Evolutionary conservation across 345 rosid species (phyloP).

Genomic region (Lenwebbia sp.): DNA sequence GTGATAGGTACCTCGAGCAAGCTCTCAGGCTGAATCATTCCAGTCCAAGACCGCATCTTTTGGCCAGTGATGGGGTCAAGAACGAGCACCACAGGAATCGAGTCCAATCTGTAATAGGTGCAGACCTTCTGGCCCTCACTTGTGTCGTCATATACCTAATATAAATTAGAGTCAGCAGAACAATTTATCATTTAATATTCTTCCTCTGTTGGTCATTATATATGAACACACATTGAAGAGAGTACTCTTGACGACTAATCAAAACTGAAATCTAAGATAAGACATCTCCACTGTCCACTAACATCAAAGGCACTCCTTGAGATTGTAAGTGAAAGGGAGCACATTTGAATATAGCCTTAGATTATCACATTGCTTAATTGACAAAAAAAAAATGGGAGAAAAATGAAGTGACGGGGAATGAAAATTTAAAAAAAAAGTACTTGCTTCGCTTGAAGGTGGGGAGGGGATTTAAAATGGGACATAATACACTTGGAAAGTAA

Average conservation of each 20-base stretch:
- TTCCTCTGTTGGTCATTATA: background rate
- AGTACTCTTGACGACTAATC: background rate
- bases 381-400: background rate
- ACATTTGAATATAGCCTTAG: background rate
- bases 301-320: background rate
- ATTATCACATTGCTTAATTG: background rate
- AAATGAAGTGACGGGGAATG: background rate
- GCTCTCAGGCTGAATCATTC: conserved; percentile 89
- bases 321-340: background rate
- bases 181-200: background rate
- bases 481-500: background rate
- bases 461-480: background rate
- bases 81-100: conserved; percentile 82
- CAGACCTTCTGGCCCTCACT: conserved; percentile 91
- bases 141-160: conserved; percentile 78
- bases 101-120: conserved; percentile 77
- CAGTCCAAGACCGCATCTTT: conserved; percentile 80
- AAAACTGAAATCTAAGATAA: background rate
- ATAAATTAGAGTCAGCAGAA: background rate
- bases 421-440: background rate
- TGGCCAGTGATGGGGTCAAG: conserved; percentile 97
- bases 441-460: background rate
- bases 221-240: background rate
- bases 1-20: conserved; percentile 53
- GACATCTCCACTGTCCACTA: background rate